Percentiles rank a stretch among this genome's conserved stretches.
These are phyloP conservation scores for Macrolepiota dolichaula DNA, from an alignment of 768 basidiomycete genomes.

Conservation along the genomic window DNA sequence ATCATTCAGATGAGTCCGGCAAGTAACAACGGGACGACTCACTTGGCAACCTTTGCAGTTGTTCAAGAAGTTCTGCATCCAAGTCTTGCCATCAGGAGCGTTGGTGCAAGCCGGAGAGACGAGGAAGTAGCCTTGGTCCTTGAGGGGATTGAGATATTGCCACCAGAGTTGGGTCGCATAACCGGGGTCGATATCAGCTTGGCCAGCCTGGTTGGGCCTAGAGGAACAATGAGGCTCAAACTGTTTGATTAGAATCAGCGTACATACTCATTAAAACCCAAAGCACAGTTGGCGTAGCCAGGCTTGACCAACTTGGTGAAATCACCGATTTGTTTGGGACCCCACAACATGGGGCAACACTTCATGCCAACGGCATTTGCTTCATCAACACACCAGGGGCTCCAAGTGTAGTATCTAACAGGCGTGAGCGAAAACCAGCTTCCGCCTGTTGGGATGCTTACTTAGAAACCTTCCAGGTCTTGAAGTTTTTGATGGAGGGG, in stretches of 20 bases:
- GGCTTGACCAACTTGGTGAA: constrained; percentile 44
- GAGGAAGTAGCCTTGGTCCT: constrained; percentile 50
- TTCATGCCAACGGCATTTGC: constrained; percentile 45
- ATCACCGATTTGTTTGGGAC: constrained; percentile 42
- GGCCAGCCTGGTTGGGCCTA: constrained; percentile 66
- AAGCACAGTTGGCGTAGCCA: constrained; percentile 47
- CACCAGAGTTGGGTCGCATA: constrained; percentile 56
- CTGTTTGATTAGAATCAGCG: not conserved
- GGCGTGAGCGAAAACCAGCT: not conserved
- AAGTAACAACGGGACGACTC: constrained; percentile 22
- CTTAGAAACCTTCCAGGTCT: constrained; percentile 39
- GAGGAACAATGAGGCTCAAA: not conserved
- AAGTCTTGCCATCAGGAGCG: constrained; percentile 51
- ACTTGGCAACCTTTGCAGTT: constrained; percentile 54
- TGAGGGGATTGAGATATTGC: constrained; percentile 57
- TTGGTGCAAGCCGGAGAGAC: constrained; percentile 69
- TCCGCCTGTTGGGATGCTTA: constrained; percentile 22
- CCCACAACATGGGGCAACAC: constrained; percentile 72
- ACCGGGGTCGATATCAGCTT: constrained; percentile 57
- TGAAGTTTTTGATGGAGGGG: constrained; percentile 47
- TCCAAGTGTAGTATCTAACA: constrained; percentile 65
- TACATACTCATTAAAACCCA: constrained; percentile 77
- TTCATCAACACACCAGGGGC: constrained; percentile 29
- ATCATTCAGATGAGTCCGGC: not conserved
- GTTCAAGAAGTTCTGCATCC: constrained; percentile 60